Percentiles rank a stretch among this genome's conserved stretches.
These are phyloP conservation scores for Periconia sp. DNA, from an alignment of 2,329 filamentous ascomycete species.

Conservation along the genomic window DNA sequence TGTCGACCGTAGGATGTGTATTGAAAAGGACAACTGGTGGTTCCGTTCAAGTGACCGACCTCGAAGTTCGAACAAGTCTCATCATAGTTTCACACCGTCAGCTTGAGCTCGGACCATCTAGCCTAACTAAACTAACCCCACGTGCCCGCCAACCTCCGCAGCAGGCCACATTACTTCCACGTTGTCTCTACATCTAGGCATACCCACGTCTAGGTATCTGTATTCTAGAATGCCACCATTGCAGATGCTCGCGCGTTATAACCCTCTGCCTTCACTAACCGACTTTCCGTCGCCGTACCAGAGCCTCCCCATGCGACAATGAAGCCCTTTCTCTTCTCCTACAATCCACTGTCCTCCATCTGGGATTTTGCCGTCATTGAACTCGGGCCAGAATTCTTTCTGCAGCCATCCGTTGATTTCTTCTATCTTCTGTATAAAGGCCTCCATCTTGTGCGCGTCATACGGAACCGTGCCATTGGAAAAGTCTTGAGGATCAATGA, in stretches of 20 bases:
- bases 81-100: no score
- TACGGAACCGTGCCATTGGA: slow-evolving; percentile 44
- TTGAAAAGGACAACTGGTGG: neutral
- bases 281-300: slow-evolving; percentile 86
- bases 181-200: no score
- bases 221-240: no score
- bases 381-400: slow-evolving; percentile 66
- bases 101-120: no score
- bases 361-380: slow-evolving; percentile 43
- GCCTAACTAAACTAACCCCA: no score
- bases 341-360: slow-evolving; percentile 76
- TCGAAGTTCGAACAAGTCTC: no score
- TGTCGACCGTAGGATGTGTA: neutral
- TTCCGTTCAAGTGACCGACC: no score
- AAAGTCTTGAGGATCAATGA: slow-evolving; percentile 67
- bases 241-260: slow-evolving; percentile 27
- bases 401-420: slow-evolving; percentile 76
- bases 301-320: slow-evolving; percentile 71
- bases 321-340: slow-evolving; percentile 81
- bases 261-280: slow-evolving; percentile 57
- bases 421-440: slow-evolving; percentile 72
- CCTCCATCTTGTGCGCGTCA: slow-evolving; percentile 58
- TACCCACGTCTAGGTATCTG: no score
- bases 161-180: no score
- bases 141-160: no score